A percentile compares a stretch with the other conserved stretches of the same genome.
These are phyloP conservation scores for Nakaseomyces glabratus DNA, from an alignment of 1,139 yeast species.

Conservation along the genomic window DNA sequence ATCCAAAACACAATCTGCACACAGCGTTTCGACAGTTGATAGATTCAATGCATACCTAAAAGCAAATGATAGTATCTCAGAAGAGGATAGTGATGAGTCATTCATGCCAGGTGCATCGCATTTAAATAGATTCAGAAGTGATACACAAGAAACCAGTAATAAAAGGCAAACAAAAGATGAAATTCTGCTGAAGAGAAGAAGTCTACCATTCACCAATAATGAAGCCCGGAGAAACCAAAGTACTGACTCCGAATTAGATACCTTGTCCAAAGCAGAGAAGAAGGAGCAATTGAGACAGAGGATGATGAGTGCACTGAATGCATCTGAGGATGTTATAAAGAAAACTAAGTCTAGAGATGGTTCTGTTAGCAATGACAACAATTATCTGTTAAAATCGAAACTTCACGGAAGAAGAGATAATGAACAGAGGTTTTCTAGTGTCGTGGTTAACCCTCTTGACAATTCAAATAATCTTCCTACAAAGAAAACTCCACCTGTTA, in stretches of 20 bases:
- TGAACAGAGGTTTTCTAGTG: conserved; percentile 9
- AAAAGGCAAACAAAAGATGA: background rate
- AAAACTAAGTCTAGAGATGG: background rate
- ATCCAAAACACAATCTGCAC: background rate
- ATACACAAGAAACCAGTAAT: background rate
- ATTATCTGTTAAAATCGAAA: conserved; percentile 8
- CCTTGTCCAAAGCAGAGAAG: background rate
- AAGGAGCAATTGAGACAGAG: conserved; percentile 6
- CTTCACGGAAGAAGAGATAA: conserved; percentile 8
- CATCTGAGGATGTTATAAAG: conserved; percentile 7
- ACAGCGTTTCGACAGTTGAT: background rate
- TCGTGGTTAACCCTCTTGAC: conserved; percentile 1
- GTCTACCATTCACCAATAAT: background rate
- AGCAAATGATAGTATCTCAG: background rate
- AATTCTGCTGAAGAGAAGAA: conserved; percentile 1
- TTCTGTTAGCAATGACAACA: conserved; percentile 8
- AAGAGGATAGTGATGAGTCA: background rate
- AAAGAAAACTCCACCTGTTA: conserved; percentile 12
- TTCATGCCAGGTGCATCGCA: background rate
- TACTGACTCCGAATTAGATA: background rate
- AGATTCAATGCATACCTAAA: background rate
- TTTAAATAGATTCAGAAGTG: conserved; percentile 1
- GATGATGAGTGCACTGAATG: conserved; percentile 6
- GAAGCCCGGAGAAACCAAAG: background rate
- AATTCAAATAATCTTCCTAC: background rate